phyloP scores from a whole-genome alignment of 192 early-diverging fungal genomes.

The Backusella circina region DNA sequence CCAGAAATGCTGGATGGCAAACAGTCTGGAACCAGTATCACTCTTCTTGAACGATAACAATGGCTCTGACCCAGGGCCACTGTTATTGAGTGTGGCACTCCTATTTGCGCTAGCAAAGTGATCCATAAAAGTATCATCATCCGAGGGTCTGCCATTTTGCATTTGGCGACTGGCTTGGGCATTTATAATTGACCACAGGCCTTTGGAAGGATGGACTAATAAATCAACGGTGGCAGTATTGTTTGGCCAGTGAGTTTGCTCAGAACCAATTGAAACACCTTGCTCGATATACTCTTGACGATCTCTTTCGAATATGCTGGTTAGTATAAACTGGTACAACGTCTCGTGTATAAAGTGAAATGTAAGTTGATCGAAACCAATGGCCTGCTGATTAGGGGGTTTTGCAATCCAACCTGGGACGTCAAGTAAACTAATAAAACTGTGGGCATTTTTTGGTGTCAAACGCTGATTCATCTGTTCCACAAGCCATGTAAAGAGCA shows the following conservation, averaged over 20 bases:
- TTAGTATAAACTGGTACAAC: slow-evolving; percentile 55
- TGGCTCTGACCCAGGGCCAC: slow-evolving; percentile 19
- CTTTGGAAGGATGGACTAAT: slow-evolving; percentile 62
- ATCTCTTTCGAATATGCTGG: slow-evolving; percentile 64
- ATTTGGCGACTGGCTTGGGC: slow-evolving; percentile 35
- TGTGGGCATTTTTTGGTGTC: slow-evolving; percentile 60
- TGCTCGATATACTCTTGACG: slow-evolving; percentile 58
- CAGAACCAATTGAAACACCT: slow-evolving; percentile 48
- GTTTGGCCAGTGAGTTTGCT: slow-evolving; percentile 42
- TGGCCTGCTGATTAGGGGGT: slow-evolving; percentile 11
- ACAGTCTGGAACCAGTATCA: slow-evolving; percentile 46
- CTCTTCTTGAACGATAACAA: slow-evolving; percentile 36
- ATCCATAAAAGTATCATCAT: slow-evolving; percentile 50
- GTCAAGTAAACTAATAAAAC: slow-evolving; percentile 82
- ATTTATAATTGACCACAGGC: slow-evolving; percentile 64
- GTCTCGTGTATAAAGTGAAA: slow-evolving; percentile 65
- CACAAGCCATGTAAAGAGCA: slow-evolving; percentile 79
- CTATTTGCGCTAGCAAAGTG: slow-evolving; percentile 43
- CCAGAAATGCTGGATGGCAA: slow-evolving; percentile 82
- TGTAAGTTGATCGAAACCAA: slow-evolving; percentile 63
- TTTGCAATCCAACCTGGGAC: slow-evolving; percentile 58
- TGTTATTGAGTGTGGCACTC: slow-evolving; percentile 21
- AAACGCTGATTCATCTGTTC: slow-evolving; percentile 76
- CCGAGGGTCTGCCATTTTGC: slow-evolving; percentile 39
- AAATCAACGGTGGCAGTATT: slow-evolving; percentile 65